Evolutionary conservation across 2,329 filamentous ascomycete species (phyloP), one percentile per base, ranked within the genome.

Genomic region (Colletotrichum sublineola): DNA sequence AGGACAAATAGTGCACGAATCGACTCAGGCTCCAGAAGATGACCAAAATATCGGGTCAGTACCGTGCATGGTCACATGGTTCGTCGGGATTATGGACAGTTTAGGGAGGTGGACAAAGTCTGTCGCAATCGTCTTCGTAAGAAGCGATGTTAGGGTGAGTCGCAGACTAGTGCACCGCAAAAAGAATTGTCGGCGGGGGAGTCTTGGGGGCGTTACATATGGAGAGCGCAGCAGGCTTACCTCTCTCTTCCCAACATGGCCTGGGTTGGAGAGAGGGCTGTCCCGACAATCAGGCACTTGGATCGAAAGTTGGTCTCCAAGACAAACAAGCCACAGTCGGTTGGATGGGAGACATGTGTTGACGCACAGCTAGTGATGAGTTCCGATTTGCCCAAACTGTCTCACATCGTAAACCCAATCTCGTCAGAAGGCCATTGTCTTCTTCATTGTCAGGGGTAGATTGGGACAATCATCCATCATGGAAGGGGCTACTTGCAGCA

Each of bases 221-320:
- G 60, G 69, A 64, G 46, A 64, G 38, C 61, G 55, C 66, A 24
- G 18, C 42, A 18, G 5, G 42, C 42, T 46, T 46, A 55, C 11
- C n/a, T 64, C 11, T 33, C 44, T 44, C 29, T 36, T 42, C 29
- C 29, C 48, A 18, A 46, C 38, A 64, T 42, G 33, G 20, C 24
- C 62, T 64, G n/a, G 55, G 58, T 62, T 64, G 61, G 61, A 64
- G 48, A 72, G 66, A 56, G 60, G 11, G 18, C 60, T 67, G 60
- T 72, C 70, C 66, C 70, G 66, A 72, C 60, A 65, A 33, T 72
- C 70, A 31, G 70, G 70, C 60, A 61, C 66, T 38, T 60, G 70
- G 66, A 61, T 56, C 61, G 60, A 70, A 29, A 65, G 38, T 31
- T n/a, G 48, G 40, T 52, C 29, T 38, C 31, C 60, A 36, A 69